Conservation (phyloP, 208 protist species). For the Trypanosoma melophagium region DNA sequence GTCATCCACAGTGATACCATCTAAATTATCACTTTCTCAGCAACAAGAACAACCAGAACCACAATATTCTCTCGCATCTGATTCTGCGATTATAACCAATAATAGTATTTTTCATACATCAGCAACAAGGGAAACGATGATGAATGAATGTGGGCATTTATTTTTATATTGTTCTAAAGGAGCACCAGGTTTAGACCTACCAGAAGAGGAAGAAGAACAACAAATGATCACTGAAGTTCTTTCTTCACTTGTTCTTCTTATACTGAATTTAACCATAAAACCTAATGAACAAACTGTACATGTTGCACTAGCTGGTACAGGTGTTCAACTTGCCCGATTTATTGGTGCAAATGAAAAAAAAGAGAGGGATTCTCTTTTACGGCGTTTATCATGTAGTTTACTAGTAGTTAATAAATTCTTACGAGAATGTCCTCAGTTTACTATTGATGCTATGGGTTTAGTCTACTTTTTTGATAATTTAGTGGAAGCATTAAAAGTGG, state of each 20-base stretch:
- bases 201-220: neutral
- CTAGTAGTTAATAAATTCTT: conserved; percentile 45
- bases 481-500: conserved; percentile 31
- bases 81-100: no score
- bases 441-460: conserved; percentile 55
- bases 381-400: conserved; percentile 44
- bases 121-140: conserved; percentile 1
- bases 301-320: conserved; percentile 21
- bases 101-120: neutral
- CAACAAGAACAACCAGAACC: neutral
- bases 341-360: conserved; percentile 22
- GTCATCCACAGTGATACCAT: neutral
- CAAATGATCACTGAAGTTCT: conserved; percentile 21
- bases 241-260: conserved; percentile 20
- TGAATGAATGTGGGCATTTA: conserved; percentile 26
- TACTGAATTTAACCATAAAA: conserved; percentile 13
- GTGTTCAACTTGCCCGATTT: conserved; percentile 42
- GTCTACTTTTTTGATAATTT: conserved; percentile 62
- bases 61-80: no score
- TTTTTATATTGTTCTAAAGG: conserved; percentile 26
- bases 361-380: conserved; percentile 29
- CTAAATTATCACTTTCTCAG: neutral
- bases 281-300: conserved; percentile 11
- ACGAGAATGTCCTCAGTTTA: conserved; percentile 29
- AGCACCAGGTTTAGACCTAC: conserved; percentile 1